Evolutionary conservation across 2,329 filamentous ascomycete genomes (phyloP), one percentile per base, ranked within the genome.

Genomic region (Alternaria consortialis): DNA sequence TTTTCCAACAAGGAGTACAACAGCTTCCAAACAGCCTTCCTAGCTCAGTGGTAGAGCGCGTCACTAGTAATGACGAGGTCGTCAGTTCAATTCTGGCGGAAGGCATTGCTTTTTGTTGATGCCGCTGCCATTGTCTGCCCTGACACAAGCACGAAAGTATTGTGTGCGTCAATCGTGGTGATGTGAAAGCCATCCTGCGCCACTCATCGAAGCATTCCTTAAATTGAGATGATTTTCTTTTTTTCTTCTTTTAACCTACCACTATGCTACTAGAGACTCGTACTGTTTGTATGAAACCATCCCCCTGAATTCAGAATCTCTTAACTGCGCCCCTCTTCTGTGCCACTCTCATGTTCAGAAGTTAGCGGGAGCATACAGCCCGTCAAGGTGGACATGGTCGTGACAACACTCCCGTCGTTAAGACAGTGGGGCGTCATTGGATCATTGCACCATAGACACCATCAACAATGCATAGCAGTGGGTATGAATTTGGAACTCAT

Each of bases 401-500:
- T 4, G n/a, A 12, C 12, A 2, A 2, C 20, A 20, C 4, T 13
- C 13, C 46, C 9, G 1, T 25, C 32, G 1, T 50, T 32, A 25
- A 12, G 32, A 27, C 8, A 7, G 8, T 11, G 25, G n/a, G 1
- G 25, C 1, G 8, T 31, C 0, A 46, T 34, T 15, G 12, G 8
- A 50, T 17, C 32, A n/a, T 31, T 4, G 17, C 29, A 47, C 27
- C 43, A 23, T 12, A 46, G 25, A 39, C 56, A 15, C 25, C 7
- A 37, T 52, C 13, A 36, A n/a, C 11, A 50, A 39, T 34, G 53
- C 48, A 56, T 39, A 27, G 50, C 34, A 46, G 31, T 31, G 44
- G 32, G 52, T 44, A 15, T 43, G 48, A 48, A 58, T 50, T 56
- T 67, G 67, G 67, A 64, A 70, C 64, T 73, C 72, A 70, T 75